Base-by-base conservation (phyloP, 2,329 filamentous ascomycete genomes). In the Hypoxylon sp. region DNA sequence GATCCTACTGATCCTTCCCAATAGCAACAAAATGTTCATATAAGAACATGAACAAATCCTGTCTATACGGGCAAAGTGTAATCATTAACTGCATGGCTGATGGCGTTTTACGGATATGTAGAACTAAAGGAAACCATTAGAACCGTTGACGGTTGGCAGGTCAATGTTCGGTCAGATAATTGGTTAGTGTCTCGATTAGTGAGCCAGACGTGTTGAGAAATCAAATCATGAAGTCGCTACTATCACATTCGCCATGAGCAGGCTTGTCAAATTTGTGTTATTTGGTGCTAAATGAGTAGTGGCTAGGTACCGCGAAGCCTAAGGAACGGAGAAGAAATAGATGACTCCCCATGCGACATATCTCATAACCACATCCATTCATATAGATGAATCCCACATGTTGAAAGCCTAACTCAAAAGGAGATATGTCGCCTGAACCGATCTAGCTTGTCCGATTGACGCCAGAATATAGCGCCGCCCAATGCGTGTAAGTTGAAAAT, bases 71-170 rank as follows among this genome's bases (percentile, higher is more conserved):
- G 59, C 55, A 70, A 64, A 67, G 58, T 76, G 72, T 77, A 76
- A 74, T 73, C 67, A 70, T 73, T 75, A 77, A 67, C 71, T 77
- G 75, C 76, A 78, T 78, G 71, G 74, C 71, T 60, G 68, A 74
- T 63, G 76, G 76, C 76, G 76, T 78, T 77, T 70, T 54, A 71
- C 46, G 74, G 72, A 64, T 74, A 75, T 77, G 75, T 77, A 77
- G 71, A 76, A 75, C 66, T 71, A 66, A 55, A 62, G 60, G 44
- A 65, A 58, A 69, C 59, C 69, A 67, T 61, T 71, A 66, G 63
- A 72, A 67, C 58, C 60, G 67, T 67, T 70, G 63, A 71, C 66
- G 50, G 65, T 61, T 57, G 61, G 55, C 60, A 69, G 67, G 57
- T 59, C 39, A 60, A 52, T 46, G 47, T 59, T 55, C 17, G 66